Base-by-base conservation (phyloP, 2,329 filamentous ascomycete species). In the Pseudogymnoascus sp. region DNA sequence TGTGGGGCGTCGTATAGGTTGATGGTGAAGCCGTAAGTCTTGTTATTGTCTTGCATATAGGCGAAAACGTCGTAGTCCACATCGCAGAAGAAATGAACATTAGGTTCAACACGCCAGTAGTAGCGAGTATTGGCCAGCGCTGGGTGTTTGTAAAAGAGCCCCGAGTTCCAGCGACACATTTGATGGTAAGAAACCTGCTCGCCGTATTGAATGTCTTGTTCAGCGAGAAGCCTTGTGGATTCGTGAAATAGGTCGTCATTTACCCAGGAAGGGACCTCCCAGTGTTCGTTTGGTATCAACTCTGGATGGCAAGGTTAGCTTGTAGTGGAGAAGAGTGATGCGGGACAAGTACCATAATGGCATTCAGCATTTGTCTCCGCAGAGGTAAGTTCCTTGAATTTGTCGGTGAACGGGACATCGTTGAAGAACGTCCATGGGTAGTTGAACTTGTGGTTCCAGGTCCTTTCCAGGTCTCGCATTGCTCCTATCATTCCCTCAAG, bases 391-490 rank as follows among this genome's bases (percentile, higher is more conserved):
- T 78, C 79, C 77, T 95, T 97, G 79, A 99, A 99, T 69, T 97
- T 92, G 14, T 94, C 89, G 2, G 88, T 87, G 71, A 99, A 99
- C 14, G 90, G 90, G 59, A 90, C 87, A 71, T 99, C 93, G 76
- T 99, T 99, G 82, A 99, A 95, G 74, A 99, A 99, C 7, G 91
- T 97, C 91, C 94, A 99, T 0, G 94, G 94, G 72, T 99, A 99
- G 78, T 99, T 99, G 83, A 97, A 99, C 72, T 99, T 99, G 80
- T 85, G 80, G 71, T 99, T 99, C 91, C 92, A 99, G 1, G 93
- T 97, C 66, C 88, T 80, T 77, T 99, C 94, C 63, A 99, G 81
- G 71, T 99, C 93, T 61, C 76, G 76, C 90, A 99, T 99, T 25
- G 91, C 91, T 71, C 87, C 83, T 25, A 97, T 78, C 79, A 99